phyloP scores from a whole-genome alignment of 2,329 filamentous ascomycete species.

The Pseudogymnoascus sp. region DNA sequence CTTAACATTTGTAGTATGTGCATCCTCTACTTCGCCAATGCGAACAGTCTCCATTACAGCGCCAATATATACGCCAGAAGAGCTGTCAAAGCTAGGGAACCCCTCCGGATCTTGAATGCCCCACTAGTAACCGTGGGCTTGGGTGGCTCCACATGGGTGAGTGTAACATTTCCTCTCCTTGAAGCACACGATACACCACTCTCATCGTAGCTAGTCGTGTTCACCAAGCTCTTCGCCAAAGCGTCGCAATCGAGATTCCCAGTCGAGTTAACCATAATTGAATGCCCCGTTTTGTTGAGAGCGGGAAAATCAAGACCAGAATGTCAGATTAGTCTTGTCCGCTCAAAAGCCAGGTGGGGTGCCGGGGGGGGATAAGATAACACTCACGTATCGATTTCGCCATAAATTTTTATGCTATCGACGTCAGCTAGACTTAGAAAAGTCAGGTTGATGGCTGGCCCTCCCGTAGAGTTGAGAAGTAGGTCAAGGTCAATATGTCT shows the following conservation, averaged over 20 bases:
- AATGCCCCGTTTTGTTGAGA: not conserved
- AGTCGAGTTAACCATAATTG: not conserved
- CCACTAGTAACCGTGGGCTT: not conserved
- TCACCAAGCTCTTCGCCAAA: not conserved
- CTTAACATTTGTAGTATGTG: too few relatives aligned
- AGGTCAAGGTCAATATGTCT: not conserved
- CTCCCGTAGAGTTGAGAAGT: not conserved
- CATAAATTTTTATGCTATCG: not conserved
- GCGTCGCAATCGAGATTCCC: not conserved
- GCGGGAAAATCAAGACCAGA: not conserved
- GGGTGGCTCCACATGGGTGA: not conserved
- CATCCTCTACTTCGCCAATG: too few relatives aligned
- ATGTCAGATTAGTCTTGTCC: not conserved
- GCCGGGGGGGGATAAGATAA: not conserved
- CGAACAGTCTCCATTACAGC: not conserved
- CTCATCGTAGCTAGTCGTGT: not conserved
- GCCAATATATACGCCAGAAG: not conserved
- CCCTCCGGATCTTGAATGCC: not conserved
- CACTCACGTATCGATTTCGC: not conserved
- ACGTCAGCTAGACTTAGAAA: not conserved
- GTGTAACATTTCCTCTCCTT: not conserved
- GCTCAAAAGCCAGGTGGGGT: not conserved
- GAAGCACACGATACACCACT: not conserved
- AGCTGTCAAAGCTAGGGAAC: not conserved
- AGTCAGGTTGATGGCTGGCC: not conserved